Evolutionary conservation across 306 rosid genomes (phyloP).

Genomic region (Medicago ruthenica): DNA sequence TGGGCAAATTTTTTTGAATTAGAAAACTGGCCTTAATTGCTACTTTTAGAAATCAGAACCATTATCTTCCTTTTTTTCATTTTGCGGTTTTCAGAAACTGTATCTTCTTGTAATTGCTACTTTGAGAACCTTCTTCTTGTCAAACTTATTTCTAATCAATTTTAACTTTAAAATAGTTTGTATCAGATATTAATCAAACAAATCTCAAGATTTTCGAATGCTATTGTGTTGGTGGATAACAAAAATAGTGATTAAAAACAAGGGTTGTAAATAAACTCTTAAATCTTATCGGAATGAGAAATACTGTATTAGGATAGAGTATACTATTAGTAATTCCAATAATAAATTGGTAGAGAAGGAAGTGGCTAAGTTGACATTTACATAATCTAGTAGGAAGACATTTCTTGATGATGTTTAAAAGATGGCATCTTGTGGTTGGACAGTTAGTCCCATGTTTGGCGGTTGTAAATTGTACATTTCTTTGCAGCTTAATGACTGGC

Average conservation of each 20-base stretch:
- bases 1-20: constrained; percentile 4
- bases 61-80: constrained; percentile 8
- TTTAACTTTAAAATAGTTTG: background rate
- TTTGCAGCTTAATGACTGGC: constrained; percentile 83
- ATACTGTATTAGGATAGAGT: no score
- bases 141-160: constrained; percentile 4
- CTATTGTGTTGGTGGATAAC: background rate
- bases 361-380: background rate
- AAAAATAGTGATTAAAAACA: constrained; percentile 9
- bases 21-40: constrained; percentile 3
- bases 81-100: constrained; percentile 21
- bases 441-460: background rate
- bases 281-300: no score
- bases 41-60: constrained; percentile 37
- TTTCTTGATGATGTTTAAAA: constrained; percentile 29
- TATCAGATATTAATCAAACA: background rate
- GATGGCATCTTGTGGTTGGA: constrained; percentile 24
- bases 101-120: constrained; percentile 26
- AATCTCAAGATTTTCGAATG: constrained; percentile 6
- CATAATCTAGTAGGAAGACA: background rate
- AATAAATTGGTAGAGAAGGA: no score
- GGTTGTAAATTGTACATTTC: constrained; percentile 13
- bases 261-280: background rate
- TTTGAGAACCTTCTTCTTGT: constrained; percentile 9
- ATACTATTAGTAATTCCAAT: no score